Evolutionary conservation across 805 yeast genomes (phyloP), one percentile per base, ranked within the genome.

Genomic region (Nakazawaea pomicola): DNA sequence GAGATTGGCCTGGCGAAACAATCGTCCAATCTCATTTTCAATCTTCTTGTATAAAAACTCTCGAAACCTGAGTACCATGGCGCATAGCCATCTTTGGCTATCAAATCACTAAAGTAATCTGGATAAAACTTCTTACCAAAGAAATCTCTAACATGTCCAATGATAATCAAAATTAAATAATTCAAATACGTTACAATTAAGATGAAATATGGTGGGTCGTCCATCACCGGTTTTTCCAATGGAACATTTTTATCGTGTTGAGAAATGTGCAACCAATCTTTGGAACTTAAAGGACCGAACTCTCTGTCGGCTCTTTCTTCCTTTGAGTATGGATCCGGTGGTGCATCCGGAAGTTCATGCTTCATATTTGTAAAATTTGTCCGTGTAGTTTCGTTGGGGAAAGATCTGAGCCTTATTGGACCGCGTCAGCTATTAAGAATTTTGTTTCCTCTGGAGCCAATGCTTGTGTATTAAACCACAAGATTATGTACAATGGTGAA

Each of bases 51-150:
- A 61, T 90, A 93, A 60, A 93, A 95, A 48, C 86, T 79, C 62
- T 93, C 99, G 58, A 91, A 89, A 35, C 89, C 91, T 19, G 93
- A 84, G 53, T 83, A 85, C 83, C 96, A 84, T 21, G 99, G 98
- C 25, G 99, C 97, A 54, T 86, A 80, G 1, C 99, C 99, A 58
- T 91, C 80, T 48, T 74, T 72, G 55, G 86, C 91, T 39, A 82
- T 62, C 44, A 90, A 69, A 49, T 83, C 84, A 30, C 62, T 65
- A 53, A 83, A 84, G 41, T 71, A 74, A 39, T 75, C 72, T 15
- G 85, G 83, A 56, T 73, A 74, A 61, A 90, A 84, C 17, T 69
- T 64, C 57, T 83, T 76, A 41, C 95, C 96, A 45, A 88, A 73
- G 60, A 81, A 91, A 64, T 93, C 99, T 51, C 89, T 80, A 29